Evolutionary conservation across 2,329 filamentous ascomycete species (phyloP).

Genomic region (Alternaria angustiovoidea): DNA sequence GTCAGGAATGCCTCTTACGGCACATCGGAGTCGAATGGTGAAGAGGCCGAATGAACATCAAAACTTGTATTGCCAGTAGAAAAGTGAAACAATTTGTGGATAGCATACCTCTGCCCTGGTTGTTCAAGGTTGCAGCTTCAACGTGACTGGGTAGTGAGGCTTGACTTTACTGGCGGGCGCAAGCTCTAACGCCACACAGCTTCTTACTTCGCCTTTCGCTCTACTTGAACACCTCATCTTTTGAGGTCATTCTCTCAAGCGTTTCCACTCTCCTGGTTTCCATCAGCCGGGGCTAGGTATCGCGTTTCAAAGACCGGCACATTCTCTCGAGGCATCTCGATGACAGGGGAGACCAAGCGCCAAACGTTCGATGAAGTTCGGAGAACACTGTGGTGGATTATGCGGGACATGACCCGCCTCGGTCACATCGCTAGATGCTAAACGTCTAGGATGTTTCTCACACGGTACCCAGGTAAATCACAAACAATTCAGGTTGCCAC

Average conservation of each 20-base stretch:
- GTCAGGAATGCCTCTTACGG: background rate
- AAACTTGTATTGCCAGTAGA: background rate
- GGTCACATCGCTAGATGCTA: conserved; percentile 24
- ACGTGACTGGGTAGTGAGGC: background rate
- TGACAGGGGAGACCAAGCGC: conserved; percentile 18
- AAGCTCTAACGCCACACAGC: background rate
- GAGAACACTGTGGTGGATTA: conserved; percentile 19
- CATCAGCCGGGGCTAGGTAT: background rate
- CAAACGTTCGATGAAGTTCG: background rate
- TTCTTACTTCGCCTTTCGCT: background rate
- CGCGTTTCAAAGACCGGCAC: conserved; percentile 8
- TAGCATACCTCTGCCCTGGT: background rate
- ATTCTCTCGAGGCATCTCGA: background rate
- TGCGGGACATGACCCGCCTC: conserved; percentile 18
- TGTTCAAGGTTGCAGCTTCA: background rate
- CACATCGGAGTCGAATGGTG: background rate
- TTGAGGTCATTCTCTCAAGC: background rate
- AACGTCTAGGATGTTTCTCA: conserved; percentile 31
- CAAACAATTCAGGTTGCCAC: conserved; percentile 17
- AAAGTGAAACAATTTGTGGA: background rate
- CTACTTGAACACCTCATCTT: background rate
- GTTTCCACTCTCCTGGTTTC: background rate
- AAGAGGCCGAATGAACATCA: background rate
- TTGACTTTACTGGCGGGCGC: background rate
- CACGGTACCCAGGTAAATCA: conserved; percentile 22